Percentiles rank a stretch among this genome's conserved stretches.
phyloP scores from a whole-genome alignment of 768 basidiomycete species.

The Rhodotorula kratochvilovae region DNA sequence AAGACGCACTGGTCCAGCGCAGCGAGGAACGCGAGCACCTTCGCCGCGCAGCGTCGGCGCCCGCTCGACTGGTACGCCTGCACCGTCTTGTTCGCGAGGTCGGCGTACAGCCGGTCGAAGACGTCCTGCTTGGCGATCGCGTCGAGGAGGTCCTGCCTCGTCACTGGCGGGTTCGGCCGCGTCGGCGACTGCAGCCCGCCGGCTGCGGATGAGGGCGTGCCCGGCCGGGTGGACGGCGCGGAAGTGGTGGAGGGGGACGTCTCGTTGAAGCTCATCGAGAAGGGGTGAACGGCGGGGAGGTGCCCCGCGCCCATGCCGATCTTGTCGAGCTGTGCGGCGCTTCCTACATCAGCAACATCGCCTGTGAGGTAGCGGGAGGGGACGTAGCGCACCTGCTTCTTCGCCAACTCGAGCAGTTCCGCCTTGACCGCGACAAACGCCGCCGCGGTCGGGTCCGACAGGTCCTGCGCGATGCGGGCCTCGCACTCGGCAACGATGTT shows the following conservation, averaged over 20 bases:
- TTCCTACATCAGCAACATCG: no score
- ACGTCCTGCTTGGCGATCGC: constrained; percentile 50
- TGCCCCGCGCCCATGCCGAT: constrained; percentile 71
- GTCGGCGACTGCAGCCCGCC: background rate
- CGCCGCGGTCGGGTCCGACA: constrained; percentile 54
- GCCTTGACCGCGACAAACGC: constrained; percentile 71
- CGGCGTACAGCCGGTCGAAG: constrained; percentile 75
- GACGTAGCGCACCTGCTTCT: constrained; percentile 62
- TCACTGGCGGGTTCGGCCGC: constrained; percentile 27
- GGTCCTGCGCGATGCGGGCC: constrained; percentile 56
- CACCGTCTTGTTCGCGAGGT: constrained; percentile 72
- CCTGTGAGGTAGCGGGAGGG: background rate
- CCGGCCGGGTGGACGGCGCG: constrained; percentile 35
- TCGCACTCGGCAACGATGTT: constrained; percentile 77
- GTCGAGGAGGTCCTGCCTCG: constrained; percentile 24
- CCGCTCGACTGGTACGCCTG: constrained; percentile 78
- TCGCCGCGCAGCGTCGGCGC: constrained; percentile 76
- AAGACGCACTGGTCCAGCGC: constrained; percentile 75
- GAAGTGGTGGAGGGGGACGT: constrained; percentile 30
- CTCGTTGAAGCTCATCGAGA: constrained; percentile 55
- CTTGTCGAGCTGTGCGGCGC: constrained; percentile 63
- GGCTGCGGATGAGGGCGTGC: background rate
- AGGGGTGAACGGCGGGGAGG: constrained; percentile 68
- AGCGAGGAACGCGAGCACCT: constrained; percentile 77
- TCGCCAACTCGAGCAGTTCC: constrained; percentile 84